These are phyloP conservation scores for Kodamaea sagamina DNA, from an alignment of 805 yeast species.

Conservation along the genomic window DNA sequence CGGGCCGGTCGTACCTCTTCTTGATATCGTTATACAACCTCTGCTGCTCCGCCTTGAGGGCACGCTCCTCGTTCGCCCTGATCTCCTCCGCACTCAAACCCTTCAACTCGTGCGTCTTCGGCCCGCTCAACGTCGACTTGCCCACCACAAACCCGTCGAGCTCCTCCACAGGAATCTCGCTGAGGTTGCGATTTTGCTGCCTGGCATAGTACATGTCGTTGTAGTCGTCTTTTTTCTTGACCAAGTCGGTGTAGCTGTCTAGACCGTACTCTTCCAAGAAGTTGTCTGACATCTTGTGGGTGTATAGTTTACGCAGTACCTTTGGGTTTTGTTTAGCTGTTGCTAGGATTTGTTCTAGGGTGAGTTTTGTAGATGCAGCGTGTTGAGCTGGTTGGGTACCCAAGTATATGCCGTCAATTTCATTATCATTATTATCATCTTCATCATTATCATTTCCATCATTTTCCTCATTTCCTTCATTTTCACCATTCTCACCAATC, in stretches of 20 bases:
- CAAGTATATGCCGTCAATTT: constrained; percentile 39
- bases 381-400: constrained; percentile 25
- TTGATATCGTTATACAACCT: constrained; percentile 32
- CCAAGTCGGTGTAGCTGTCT: constrained; percentile 30
- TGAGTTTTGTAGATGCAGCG: background rate
- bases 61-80: constrained; percentile 26
- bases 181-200: constrained; percentile 21
- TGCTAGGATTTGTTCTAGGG: constrained; percentile 10
- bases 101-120: constrained; percentile 13
- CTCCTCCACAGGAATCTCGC: constrained; percentile 27
- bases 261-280: constrained; percentile 44
- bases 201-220: constrained; percentile 24
- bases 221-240: constrained; percentile 29
- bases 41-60: constrained; percentile 27
- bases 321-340: constrained; percentile 3
- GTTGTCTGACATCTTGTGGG: constrained; percentile 31
- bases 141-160: constrained; percentile 43
- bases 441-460: constrained; percentile 12
- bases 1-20: constrained; percentile 24
- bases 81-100: constrained; percentile 30
- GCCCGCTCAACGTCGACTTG: constrained; percentile 17
- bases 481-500: constrained; percentile 12
- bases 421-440: constrained; percentile 9
- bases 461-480: constrained; percentile 13
- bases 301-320: constrained; percentile 31